A percentile compares a stretch with the other conserved stretches of the same genome.
phyloP scores from a whole-genome alignment of 495 filamentous ascomycete species.

The Endocarpon pusillum region DNA sequence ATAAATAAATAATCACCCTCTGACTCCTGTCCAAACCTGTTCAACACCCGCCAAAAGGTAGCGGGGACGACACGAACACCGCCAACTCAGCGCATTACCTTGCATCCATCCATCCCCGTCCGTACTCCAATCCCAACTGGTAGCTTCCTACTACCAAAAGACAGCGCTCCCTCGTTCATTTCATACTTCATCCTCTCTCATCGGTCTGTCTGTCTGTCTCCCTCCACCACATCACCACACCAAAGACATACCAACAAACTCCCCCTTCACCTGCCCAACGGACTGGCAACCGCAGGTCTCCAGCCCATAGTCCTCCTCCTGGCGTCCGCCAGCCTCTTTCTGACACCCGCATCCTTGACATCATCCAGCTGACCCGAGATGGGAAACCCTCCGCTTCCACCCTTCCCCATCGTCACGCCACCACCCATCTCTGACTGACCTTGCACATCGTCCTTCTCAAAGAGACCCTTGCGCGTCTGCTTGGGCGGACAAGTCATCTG shows the following conservation, averaged over 20 bases:
- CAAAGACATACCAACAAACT: constrained; percentile 1
- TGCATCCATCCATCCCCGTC: no score
- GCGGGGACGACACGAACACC: no score
- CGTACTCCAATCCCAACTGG: no score
- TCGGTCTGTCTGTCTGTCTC: no score
- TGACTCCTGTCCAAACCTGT: no score
- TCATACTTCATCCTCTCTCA: no score
- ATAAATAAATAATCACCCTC: no score
- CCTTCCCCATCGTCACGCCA: constrained; percentile 19
- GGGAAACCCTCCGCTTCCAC: constrained; percentile 12
- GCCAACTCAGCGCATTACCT: no score
- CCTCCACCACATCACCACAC: background rate
- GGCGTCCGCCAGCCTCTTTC: constrained; percentile 53
- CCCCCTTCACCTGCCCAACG: constrained; percentile 31
- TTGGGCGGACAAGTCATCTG: constrained; percentile 64
- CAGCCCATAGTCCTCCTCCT: constrained; percentile 61
- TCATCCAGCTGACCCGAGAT: no score
- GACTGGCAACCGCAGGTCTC: constrained; percentile 62
- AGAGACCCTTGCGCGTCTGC: constrained; percentile 29
- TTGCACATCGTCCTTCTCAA: constrained; percentile 14
- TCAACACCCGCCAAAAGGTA: no score
- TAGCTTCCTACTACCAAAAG: no score
- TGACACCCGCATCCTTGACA: constrained; percentile 34
- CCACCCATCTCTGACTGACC: constrained; percentile 15
- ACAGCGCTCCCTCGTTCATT: no score